Base-by-base conservation (phyloP, 2,329 filamentous ascomycete species). In the Davidsoniella virescens region DNA sequence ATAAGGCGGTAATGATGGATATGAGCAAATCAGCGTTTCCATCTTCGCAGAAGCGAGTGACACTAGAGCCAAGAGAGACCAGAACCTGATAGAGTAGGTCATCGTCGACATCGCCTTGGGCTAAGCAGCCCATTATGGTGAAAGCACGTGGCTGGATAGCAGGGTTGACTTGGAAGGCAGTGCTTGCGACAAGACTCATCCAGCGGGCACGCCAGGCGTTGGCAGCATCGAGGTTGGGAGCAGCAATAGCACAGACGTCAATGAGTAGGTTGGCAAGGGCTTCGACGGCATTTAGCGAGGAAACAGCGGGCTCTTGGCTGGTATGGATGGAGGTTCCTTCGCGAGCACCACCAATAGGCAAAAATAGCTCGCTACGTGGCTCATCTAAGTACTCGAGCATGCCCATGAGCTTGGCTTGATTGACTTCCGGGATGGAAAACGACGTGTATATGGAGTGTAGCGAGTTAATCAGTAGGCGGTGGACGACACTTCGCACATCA, bases 101-200 rank as follows among this genome's bases (percentile, higher is more conserved):
- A 55, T 84, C 80, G 49, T 84, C 80, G 1, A 84, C 79, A 59
- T 83, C 79, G 58, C 83, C 79, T n/a, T 78, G 70, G 20, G 80
- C 79, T 8, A 84, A 63, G 56, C 78, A 83, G 12, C 80, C 80
- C 79, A 84, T 82, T 39, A 83, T 79, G 2, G 78, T 73, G 57
- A 84, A 84, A 1, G 80, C 80, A 17, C 77, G 68, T 5, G 80
- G 78, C 55, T 84, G 80, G 51, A 84, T 80, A 2, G 80, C 78
- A 7, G 79, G 80, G 58, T 84, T 84, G 59, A 79, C 82, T 59
- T 84, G 80, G 59, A 84, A 84, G 0, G 80, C 80, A 8, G 79
- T 84, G 59, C 80, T 84, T 14, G 80, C 78, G 38, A 84, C 78
- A 18, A 84, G 65, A 57, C 78, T 82, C 80, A 84, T 83, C 80